Percentiles rank a stretch among this genome's conserved stretches.
Conservation (phyloP, 2,329 filamentous ascomycete species). For the Grosmannia clavigera region DNA sequence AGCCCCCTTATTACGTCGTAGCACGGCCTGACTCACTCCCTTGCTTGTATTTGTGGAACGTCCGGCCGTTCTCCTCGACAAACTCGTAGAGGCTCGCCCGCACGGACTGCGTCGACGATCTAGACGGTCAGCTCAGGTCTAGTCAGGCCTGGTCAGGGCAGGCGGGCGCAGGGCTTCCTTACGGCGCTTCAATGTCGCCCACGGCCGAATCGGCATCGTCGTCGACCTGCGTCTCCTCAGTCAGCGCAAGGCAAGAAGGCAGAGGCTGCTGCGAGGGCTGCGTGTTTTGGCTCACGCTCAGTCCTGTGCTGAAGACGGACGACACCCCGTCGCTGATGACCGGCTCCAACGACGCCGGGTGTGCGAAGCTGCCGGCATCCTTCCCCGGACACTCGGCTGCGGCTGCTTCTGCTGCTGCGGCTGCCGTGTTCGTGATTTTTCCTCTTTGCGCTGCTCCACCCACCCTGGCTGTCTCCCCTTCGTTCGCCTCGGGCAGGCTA, state of each 20-base stretch:
- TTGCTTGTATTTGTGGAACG: slow-evolving; percentile 12
- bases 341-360: background rate
- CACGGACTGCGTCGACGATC: slow-evolving; percentile 9
- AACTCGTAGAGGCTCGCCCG: slow-evolving; percentile 12
- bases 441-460: too few species aligned
- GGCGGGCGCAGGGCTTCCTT: background rate
- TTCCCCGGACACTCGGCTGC: too few species aligned
- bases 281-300: slow-evolving; percentile 7
- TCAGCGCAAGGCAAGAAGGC: background rate
- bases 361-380: too few species aligned
- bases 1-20: background rate
- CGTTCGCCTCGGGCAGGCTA: too few species aligned
- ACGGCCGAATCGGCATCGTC: slow-evolving; percentile 6
- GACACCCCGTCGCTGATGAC: slow-evolving; percentile 1
- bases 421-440: too few species aligned
- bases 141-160: too few species aligned
- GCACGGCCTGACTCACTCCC: slow-evolving; percentile 5
- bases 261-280: too few species aligned
- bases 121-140: background rate
- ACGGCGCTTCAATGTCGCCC: slow-evolving; percentile 6
- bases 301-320: slow-evolving; percentile 9
- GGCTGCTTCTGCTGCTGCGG: too few species aligned
- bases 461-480: too few species aligned
- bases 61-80: slow-evolving; percentile 12
- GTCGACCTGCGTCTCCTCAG: slow-evolving; percentile 4